Base-by-base conservation (phyloP, 305 asterid species). In the Ruellia speciosa region DNA sequence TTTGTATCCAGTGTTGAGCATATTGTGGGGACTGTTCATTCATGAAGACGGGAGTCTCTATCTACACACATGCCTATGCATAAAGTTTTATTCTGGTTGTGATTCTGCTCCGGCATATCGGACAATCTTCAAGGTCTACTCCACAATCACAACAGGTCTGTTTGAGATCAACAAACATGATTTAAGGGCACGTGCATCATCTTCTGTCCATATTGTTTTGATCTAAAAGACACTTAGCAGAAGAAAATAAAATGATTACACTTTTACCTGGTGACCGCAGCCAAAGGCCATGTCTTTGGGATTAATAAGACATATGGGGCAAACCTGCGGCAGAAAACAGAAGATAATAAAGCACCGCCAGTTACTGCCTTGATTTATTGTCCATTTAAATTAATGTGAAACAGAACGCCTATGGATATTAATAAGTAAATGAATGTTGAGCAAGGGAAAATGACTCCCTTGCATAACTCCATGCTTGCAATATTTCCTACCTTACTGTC, bases 111-210 rank as follows among this genome's bases (percentile, higher is more conserved):
- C 81, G 74, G 77, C 90, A 81, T 45, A 77, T 69, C 6, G 87
- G 87, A 49, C 94, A 85, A 35, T 61, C 51, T n/a, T 70, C 70
- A 3, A 85, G 83, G 56, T 74, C 73, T 18, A 41, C 70, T 58
- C 94, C 94, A 59, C 90, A 81, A 45, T 74, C 78, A 20, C 78
- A 72, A 18, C 93, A 84, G 14, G 84, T 79, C 86, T 84, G 83
- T 47, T 15, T n/a, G 19, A 47, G 20, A 47, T 47, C 52, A 47
- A 16, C 19, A 52, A 48, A 48, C n/a, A 48, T n/a, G 14, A 15
- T 41, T 45, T 3, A 48, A 11, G 19, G 46, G 31, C 46, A 34
- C 14, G 10, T 47, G 19, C 52, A 47, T 47, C 19, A 47, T 14
- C 9, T 4, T 47, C 3, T 6, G 19, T 6, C 11, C 18, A 47